Conservation (phyloP, 192 early-diverging fungal genomes). For the Coemansia sp. region DNA sequence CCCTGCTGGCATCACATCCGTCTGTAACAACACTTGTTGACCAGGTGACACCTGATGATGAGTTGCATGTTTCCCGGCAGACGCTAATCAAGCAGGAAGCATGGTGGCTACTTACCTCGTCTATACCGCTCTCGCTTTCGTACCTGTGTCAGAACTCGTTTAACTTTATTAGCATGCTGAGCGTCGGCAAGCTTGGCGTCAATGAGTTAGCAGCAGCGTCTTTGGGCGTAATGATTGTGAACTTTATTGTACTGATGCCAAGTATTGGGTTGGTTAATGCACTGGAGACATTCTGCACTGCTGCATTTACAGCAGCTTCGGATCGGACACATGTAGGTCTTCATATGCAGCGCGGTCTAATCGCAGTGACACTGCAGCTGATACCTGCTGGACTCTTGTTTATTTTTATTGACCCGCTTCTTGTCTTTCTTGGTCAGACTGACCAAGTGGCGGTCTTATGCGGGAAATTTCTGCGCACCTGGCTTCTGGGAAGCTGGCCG, state of each 20-base stretch:
- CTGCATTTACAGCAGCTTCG: constrained; percentile 36
- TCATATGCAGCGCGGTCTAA: constrained; percentile 39
- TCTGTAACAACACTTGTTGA: constrained; percentile 34
- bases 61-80: constrained; percentile 18
- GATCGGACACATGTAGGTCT: constrained; percentile 41
- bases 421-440: constrained; percentile 75
- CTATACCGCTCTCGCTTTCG: constrained; percentile 57
- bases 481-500: constrained; percentile 71
- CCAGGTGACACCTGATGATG: constrained; percentile 13
- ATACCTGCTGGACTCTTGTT: constrained; percentile 16
- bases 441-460: constrained; percentile 64
- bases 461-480: constrained; percentile 62
- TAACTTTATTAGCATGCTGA: constrained; percentile 62
- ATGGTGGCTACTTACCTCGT: constrained; percentile 27
- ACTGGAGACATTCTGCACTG: constrained; percentile 37
- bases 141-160: constrained; percentile 64
- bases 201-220: constrained; percentile 66
- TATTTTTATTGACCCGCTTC: constrained; percentile 55
- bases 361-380: constrained; percentile 34
- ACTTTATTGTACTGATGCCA: constrained; percentile 64
- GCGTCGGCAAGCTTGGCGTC: constrained; percentile 60
- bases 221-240: constrained; percentile 66
- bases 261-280: constrained; percentile 62
- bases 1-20: constrained; percentile 17
- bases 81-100: constrained; percentile 26